These are phyloP conservation scores for Heimioporus sp. DNA, from an alignment of 768 basidiomycete species.

Conservation along the genomic window DNA sequence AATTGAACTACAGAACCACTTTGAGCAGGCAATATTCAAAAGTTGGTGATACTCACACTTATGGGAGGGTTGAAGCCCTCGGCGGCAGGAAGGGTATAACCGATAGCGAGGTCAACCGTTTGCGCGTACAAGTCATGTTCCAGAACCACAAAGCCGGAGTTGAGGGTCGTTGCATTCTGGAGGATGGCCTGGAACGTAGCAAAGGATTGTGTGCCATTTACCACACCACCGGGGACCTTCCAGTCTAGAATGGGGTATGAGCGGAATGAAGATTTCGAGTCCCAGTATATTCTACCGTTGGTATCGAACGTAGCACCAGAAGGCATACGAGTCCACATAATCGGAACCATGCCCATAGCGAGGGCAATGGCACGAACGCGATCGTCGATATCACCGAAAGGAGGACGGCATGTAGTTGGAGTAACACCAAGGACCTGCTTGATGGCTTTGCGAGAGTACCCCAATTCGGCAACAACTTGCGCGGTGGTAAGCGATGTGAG, in stretches of 20 bases:
- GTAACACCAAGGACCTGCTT: conserved; percentile 71
- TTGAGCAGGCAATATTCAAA: background rate
- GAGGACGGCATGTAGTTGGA: conserved; percentile 76
- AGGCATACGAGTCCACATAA: conserved; percentile 82
- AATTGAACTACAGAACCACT: conserved; percentile 46
- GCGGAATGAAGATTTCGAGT: background rate
- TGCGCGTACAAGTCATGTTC: conserved; percentile 84
- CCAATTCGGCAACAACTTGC: conserved; percentile 90
- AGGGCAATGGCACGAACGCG: conserved; percentile 88
- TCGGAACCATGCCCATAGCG: conserved; percentile 89
- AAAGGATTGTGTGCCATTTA: conserved; percentile 62
- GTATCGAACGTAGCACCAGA: conserved; percentile 63
- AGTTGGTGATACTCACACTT: conserved; percentile 41
- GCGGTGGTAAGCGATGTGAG: conserved; percentile 72
- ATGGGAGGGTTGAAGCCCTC: conserved; percentile 62
- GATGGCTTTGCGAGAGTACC: conserved; percentile 89
- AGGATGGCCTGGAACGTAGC: conserved; percentile 75
- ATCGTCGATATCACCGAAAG: conserved; percentile 87
- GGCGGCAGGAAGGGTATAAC: conserved; percentile 81
- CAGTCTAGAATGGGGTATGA: conserved; percentile 54
- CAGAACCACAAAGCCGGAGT: conserved; percentile 83
- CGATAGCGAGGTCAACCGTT: conserved; percentile 87
- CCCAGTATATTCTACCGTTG: conserved; percentile 47
- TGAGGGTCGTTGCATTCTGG: conserved; percentile 55
- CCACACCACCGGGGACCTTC: conserved; percentile 78